Evolutionary conservation across 208 protist species (phyloP), one percentile per base, ranked within the genome.

Genomic region (Leishmania martiniquensis): DNA sequence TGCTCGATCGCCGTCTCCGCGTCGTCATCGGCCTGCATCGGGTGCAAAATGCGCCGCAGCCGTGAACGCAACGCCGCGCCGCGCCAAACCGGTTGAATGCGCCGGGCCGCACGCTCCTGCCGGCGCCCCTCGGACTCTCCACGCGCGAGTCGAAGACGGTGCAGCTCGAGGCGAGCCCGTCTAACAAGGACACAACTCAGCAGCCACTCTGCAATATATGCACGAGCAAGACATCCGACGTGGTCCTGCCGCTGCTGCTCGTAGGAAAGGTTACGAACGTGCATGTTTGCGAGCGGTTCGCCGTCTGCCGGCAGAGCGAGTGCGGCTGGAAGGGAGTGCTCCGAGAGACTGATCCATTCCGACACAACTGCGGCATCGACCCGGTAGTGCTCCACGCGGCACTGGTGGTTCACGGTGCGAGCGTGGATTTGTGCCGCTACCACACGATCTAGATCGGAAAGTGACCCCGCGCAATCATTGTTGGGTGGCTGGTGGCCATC

Each of bases 11-110:
- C 87, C 22, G 91, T 87, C 59, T 88, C 89, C 71, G 89, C 87
- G 37, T 85, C 82, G 45, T 82, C 74, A 44, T 20, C 54, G 17
- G 15, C 59, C 3, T 39, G 39, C 44, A 32, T 20, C 9, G 73
- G 55, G 55, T 87, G 69, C 55, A 93, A 69, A 32, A 95, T 85
- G 29, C 91, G 91, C 34, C 74, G 69, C 32, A 97, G 78, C 12
- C 94, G 89, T 7, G 84, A 86, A 4, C 94, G 94, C 42, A 96
- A 39, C 20, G 85, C 85, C 0, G 94, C 94, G 3, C 94, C 94
- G 55, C 94, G 92, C 89, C 92, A 91, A n/a, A 97, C 52, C 15
- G 92, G 92, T 68, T 96, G 94, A 77, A 97, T 97, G 32, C 83
- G 81, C 2, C 87, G 84, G 25, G 83, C 93, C 0, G 93, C 93